Base-by-base conservation (phyloP, 2,329 filamentous ascomycete genomes). In the Thelonectria discophora region DNA sequence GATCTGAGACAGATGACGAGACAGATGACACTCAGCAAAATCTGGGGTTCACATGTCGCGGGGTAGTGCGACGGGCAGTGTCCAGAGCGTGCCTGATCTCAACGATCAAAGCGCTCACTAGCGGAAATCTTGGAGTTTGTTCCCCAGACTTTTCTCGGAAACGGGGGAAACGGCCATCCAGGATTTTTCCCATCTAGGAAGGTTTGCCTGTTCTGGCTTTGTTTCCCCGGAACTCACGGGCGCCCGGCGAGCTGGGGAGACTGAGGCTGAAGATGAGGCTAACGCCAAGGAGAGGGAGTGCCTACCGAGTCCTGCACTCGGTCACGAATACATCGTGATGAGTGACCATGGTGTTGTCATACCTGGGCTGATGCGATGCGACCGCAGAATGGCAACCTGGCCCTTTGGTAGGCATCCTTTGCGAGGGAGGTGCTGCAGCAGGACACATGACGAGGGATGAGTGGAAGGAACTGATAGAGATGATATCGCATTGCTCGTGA, bases 201-300 rank as follows among this genome's bases (percentile, higher is more conserved):
- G 49, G 27, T 45, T 51, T 60, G 15, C 57, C 57, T 60, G 5
- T 55, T 60, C 51, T 60, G 51, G 57, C 20, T 27, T 32, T 27
- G 18, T 55, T 54, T 50, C 45, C 30, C 45, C 34, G 50, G 45
- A 2, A 27, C 48, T 48, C 32, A 39, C 20, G 13, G 3, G 27
- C 20, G 6, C 15, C 39, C 40, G n/a, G 40, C 5, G n/a, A 34
- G 27, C 27, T 30, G 5, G n/a, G n/a, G 48, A n/a, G 46, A 11
- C 18, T 21, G 34, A 51, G 20, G 32, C 49, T 21, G 32, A 51
- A 27, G 47, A 37, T 39, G 24, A 48, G 10, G 34, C 34, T 37
- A 37, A 37, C 34, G 34, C 34, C 15, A 37, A 13, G 34, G 11
- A 37, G 34, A 37, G 34, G 12, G 12, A 15, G 2, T 8, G 7